These are phyloP conservation scores for Stentor roeselii DNA, from an alignment of 73 alveolate species.

Conservation along the genomic window DNA sequence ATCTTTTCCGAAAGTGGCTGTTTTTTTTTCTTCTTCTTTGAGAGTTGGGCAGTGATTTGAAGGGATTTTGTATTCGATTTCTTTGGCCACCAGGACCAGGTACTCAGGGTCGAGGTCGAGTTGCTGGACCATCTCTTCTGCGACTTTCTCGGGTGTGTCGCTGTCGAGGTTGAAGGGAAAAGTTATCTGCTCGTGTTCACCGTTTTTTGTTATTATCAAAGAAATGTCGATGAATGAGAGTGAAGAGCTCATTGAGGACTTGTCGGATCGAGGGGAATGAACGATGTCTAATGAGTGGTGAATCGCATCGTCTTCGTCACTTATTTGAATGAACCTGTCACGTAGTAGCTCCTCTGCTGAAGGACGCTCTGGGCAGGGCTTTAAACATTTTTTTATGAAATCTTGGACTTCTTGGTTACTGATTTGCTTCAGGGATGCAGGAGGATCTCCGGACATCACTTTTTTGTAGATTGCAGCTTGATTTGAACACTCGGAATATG, in stretches of 20 bases:
- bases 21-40: neutral
- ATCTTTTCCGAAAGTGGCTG: neutral
- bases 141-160: conserved; percentile 42
- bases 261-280: neutral
- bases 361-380: conserved; percentile 68
- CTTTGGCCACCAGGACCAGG: neutral
- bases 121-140: conserved; percentile 34
- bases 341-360: conserved; percentile 48
- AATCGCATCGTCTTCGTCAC: conserved; percentile 3
- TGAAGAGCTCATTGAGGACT: neutral
- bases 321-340: neutral
- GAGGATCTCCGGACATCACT: conserved; percentile 73
- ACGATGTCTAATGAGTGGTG: neutral
- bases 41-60: neutral
- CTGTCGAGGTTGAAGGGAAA: conserved; percentile 34
- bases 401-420: conserved; percentile 72
- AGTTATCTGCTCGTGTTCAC: conserved; percentile 25
- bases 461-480: conserved; percentile 47
- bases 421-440: conserved; percentile 68
- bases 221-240: neutral
- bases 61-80: neutral
- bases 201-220: conserved; percentile 12
- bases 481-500: conserved; percentile 76
- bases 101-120: neutral
- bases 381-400: conserved; percentile 71